Percentiles rank a stretch among this genome's conserved stretches.
phyloP scores from a whole-genome alignment of 2,329 filamentous ascomycete genomes.

The Acephala macrosclerotiorum region DNA sequence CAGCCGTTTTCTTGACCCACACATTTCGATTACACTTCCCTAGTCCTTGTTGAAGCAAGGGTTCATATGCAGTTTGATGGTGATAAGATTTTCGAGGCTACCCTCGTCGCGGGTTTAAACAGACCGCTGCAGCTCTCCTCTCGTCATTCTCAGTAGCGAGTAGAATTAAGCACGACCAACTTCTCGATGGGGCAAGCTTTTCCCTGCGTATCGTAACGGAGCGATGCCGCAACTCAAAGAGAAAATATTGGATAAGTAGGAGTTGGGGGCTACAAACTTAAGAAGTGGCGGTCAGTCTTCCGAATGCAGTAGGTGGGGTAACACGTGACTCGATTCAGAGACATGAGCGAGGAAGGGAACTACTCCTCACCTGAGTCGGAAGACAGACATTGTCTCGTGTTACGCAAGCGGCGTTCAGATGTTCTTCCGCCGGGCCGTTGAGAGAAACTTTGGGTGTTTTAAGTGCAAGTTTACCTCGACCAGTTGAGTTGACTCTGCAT shows the following conservation, averaged over 20 bases:
- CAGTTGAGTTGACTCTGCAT: too few species aligned
- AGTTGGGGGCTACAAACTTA: neutral
- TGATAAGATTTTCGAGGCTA: neutral
- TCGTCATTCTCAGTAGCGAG: neutral
- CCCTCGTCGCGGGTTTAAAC: neutral
- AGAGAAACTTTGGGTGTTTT: too few species aligned
- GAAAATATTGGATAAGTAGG: neutral
- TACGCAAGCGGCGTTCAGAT: neutral
- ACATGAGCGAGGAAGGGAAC: neutral
- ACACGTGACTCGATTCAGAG: neutral
- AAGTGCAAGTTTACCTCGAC: too few species aligned
- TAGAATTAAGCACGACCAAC: neutral
- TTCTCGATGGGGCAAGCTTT: neutral
- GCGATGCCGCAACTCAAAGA: neutral
- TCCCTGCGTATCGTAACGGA: neutral
- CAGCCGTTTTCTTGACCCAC: neutral
- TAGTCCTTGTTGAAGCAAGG: neutral
- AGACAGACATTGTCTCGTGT: neutral
- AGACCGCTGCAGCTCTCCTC: neutral
- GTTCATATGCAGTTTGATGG: neutral
- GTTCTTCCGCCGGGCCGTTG: too few species aligned
- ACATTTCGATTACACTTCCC: neutral
- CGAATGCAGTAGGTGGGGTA: neutral
- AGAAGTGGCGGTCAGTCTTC: slow-evolving; percentile 1
- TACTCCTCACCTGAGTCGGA: neutral